Evolutionary conservation across 176 grass and related monocot genomes (phyloP).

Genomic region (Elaeis guineensis): DNA sequence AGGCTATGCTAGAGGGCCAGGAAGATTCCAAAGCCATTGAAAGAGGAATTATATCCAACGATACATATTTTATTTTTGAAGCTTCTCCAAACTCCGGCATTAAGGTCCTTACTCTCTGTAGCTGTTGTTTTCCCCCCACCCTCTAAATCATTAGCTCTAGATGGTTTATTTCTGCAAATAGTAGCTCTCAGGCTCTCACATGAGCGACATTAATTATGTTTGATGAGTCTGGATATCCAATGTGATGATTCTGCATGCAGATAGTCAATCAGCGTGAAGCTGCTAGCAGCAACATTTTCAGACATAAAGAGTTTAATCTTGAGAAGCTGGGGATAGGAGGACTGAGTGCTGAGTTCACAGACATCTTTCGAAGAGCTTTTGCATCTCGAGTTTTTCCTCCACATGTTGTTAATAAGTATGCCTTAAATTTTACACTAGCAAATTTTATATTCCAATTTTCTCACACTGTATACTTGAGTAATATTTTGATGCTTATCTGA

Average conservation of each 20-base stretch:
- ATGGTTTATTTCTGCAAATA: not conserved
- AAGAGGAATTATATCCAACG: constrained; percentile 70
- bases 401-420: constrained; percentile 63
- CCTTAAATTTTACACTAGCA: too few relatives aligned
- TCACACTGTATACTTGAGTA: too few relatives aligned
- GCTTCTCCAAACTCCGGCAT: constrained; percentile 90
- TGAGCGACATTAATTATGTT: not conserved
- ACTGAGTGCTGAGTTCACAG: constrained; percentile 79
- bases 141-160: too few relatives aligned
- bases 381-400: constrained; percentile 95
- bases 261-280: constrained; percentile 91
- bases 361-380: constrained; percentile 97
- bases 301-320: constrained; percentile 92
- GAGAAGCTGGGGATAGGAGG: constrained; percentile 97
- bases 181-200: too few relatives aligned
- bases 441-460: too few relatives aligned
- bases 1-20: constrained; percentile 82
- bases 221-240: not conserved
- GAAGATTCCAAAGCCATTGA: constrained; percentile 61
- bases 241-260: constrained; percentile 32
- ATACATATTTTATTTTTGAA: constrained; percentile 97
- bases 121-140: not conserved
- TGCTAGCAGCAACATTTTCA: constrained; percentile 96
- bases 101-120: constrained; percentile 47
- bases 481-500: too few relatives aligned